These are phyloP conservation scores for Aspergillus ochraceoroseus DNA, from an alignment of 2,329 filamentous ascomycete species.

Conservation along the genomic window DNA sequence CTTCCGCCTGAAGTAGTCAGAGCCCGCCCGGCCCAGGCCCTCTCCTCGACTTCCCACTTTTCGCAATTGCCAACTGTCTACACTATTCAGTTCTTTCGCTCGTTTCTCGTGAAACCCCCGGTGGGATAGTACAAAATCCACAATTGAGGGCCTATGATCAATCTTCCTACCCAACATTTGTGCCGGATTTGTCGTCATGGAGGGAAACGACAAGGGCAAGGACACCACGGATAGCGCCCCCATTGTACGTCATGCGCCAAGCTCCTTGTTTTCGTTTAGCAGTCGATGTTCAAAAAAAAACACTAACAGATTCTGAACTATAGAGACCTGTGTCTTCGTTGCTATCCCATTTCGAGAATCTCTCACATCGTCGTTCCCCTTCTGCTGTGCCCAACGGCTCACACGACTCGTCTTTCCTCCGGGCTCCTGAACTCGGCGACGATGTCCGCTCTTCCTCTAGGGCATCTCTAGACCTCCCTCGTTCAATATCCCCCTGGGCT, in stretches of 20 bases:
- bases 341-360: conserved; percentile 47
- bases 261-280: too few species aligned
- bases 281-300: neutral
- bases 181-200: conserved; percentile 33
- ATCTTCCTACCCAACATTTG: conserved; percentile 20
- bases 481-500: conserved; percentile 39
- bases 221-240: conserved; percentile 36
- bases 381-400: conserved; percentile 27
- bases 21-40: conserved; percentile 6
- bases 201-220: conserved; percentile 31
- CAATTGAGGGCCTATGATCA: conserved; percentile 29
- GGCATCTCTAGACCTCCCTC: conserved; percentile 43
- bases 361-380: conserved; percentile 37
- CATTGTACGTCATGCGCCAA: conserved; percentile 31
- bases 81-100: too few species aligned
- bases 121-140: neutral
- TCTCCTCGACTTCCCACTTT: too few species aligned
- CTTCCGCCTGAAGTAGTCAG: conserved; percentile 6
- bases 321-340: conserved; percentile 48
- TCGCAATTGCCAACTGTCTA: too few species aligned
- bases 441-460: conserved; percentile 30
- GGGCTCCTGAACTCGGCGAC: conserved; percentile 32
- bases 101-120: neutral
- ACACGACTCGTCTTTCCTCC: conserved; percentile 30
- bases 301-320: conserved; percentile 7